These are phyloP conservation scores for Apiospora pterosperma DNA, from an alignment of 2,329 filamentous ascomycete species.

Conservation along the genomic window DNA sequence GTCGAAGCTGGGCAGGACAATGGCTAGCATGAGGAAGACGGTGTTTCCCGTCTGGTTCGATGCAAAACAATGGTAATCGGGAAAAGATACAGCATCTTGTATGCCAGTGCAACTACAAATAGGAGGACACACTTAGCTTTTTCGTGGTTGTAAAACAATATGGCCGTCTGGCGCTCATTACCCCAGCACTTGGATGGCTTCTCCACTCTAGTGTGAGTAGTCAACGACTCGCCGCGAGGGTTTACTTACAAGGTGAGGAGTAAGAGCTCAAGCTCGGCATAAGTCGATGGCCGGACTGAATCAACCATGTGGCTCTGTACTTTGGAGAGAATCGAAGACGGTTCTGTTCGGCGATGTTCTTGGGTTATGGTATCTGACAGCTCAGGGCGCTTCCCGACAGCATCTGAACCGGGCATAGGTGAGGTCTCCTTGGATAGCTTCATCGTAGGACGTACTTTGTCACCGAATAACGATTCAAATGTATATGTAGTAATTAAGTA, in stretches of 20 bases:
- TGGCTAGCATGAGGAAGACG: constrained; percentile 52
- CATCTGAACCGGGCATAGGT: background rate
- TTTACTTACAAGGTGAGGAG: constrained; percentile 40
- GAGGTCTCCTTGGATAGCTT: background rate
- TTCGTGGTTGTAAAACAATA: background rate
- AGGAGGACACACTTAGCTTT: background rate
- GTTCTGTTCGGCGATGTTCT: background rate
- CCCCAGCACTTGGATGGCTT: background rate
- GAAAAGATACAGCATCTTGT: constrained; percentile 58
- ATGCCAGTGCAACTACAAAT: constrained; percentile 41
- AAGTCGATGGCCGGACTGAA: constrained; percentile 33
- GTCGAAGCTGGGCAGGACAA: constrained; percentile 45
- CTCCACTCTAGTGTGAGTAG: background rate
- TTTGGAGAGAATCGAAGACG: constrained; percentile 15
- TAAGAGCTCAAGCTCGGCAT: constrained; percentile 43
- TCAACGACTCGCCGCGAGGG: background rate
- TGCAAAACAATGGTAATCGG: constrained; percentile 59
- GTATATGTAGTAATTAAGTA: background rate
- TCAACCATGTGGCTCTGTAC: constrained; percentile 24
- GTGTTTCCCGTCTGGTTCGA: constrained; percentile 66
- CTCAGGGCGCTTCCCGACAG: background rate
- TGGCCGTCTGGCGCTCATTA: background rate
- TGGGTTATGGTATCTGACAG: background rate
- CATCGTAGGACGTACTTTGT: background rate
- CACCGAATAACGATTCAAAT: background rate